These are phyloP conservation scores for Phaeodactylum tricornutum DNA, from an alignment of 108 stramenopile species.

Conservation along the genomic window DNA sequence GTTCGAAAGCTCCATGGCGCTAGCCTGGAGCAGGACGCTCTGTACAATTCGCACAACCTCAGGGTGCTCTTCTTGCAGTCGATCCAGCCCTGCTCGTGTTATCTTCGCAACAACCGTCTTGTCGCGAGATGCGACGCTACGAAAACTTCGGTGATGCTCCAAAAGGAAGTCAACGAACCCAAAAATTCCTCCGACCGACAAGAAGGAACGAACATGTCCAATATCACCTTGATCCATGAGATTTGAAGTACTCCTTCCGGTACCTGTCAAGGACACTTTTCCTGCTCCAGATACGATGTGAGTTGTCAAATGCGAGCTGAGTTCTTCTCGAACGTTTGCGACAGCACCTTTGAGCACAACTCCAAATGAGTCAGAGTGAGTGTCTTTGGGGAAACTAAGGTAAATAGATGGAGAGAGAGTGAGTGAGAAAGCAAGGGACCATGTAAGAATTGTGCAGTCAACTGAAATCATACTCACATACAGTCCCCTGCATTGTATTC, in stretches of 20 bases:
- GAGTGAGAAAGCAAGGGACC: too few relatives aligned
- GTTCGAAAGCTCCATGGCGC: constrained; percentile 60
- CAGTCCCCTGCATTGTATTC: constrained; percentile 35
- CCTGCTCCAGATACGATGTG: constrained; percentile 18
- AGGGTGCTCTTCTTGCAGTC: constrained; percentile 38
- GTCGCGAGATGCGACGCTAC: constrained; percentile 45
- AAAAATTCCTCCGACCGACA: constrained; percentile 54
- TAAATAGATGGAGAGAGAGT: too few relatives aligned
- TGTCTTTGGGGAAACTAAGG: constrained; percentile 29
- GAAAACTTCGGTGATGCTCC: constrained; percentile 46
- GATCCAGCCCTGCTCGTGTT: constrained; percentile 36
- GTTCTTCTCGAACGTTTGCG: constrained; percentile 12
- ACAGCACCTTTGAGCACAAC: constrained; percentile 67
- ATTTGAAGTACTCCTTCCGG: constrained; percentile 8
- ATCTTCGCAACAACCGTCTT: constrained; percentile 58
- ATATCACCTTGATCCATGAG: constrained; percentile 11
- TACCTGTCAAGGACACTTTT: constrained; percentile 1
- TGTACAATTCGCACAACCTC: constrained; percentile 49
- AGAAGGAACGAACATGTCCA: constrained; percentile 17
- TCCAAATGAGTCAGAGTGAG: constrained; percentile 58
- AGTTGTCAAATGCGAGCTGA: too few relatives aligned
- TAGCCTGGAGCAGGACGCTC: constrained; percentile 56
- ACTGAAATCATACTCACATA: too few relatives aligned
- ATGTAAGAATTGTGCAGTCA: too few relatives aligned
- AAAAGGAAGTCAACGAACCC: constrained; percentile 79